Conservation (phyloP, 2,329 filamentous ascomycete species). For the Xylariaceae sp. region DNA sequence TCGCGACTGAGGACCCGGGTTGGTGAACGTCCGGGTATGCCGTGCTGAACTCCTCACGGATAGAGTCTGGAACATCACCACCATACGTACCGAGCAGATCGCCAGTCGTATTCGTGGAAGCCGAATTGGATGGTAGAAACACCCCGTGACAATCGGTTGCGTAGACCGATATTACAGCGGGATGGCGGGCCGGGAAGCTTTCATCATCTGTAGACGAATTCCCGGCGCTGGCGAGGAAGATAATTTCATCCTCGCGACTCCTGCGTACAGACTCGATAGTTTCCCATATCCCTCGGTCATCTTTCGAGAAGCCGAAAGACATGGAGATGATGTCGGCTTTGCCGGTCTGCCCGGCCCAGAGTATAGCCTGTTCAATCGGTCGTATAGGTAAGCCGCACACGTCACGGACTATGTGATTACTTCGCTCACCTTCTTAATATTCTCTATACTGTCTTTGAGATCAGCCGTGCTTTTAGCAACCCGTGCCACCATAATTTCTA, state of each 20-base stretch:
- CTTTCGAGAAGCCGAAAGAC: constrained; percentile 4
- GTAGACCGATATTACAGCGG: constrained; percentile 4
- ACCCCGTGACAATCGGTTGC: constrained; percentile 1
- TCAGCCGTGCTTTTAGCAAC: not conserved
- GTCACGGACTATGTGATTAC: constrained; percentile 1
- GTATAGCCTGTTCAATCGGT: not conserved
- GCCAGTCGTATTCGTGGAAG: not conserved
- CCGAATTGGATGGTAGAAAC: constrained; percentile 1
- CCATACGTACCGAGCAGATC: constrained; percentile 4
- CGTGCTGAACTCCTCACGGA: not conserved
- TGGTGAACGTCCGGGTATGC: not conserved
- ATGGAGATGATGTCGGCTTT: constrained; percentile 8
- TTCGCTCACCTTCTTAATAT: not conserved
- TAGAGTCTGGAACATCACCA: not conserved
- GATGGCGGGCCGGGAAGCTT: constrained; percentile 4
- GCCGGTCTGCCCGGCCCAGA: constrained; percentile 1
- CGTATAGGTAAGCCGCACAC: not conserved
- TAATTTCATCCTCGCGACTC: not conserved
- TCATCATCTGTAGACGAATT: constrained; percentile 1
- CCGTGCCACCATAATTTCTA: not conserved
- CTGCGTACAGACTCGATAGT: not conserved
- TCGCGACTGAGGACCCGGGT: constrained; percentile 4
- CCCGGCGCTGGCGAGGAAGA: constrained; percentile 5
- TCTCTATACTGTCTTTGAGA: too few species aligned
- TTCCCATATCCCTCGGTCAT: not conserved